phyloP scores from a whole-genome alignment of 345 rosid genomes.

The Eucalyptus tenuipes region DNA sequence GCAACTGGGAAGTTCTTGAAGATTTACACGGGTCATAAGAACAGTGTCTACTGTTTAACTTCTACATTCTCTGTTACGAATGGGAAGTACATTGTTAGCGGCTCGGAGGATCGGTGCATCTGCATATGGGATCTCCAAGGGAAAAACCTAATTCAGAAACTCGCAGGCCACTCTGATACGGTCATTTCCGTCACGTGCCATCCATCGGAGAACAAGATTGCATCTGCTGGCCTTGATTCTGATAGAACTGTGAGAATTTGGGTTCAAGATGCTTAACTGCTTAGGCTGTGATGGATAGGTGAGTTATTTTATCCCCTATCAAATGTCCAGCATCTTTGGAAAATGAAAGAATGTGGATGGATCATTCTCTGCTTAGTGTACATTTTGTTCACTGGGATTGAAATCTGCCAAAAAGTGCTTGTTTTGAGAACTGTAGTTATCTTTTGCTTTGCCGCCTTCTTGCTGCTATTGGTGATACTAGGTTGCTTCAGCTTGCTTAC shows the following conservation, averaged over 20 bases:
- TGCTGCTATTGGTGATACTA: background rate
- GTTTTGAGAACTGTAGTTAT: background rate
- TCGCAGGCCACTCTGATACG: constrained; percentile 77
- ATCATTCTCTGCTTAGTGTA: background rate
- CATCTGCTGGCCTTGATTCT: constrained; percentile 70
- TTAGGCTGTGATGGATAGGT: background rate
- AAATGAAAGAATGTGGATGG: background rate
- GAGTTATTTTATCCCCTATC: background rate
- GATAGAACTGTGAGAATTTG: constrained; percentile 79
- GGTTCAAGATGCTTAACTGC: constrained; percentile 42
- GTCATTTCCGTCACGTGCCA: constrained; percentile 86
- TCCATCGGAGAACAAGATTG: constrained; percentile 61
- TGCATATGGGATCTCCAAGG: constrained; percentile 94
- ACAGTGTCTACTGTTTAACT: constrained; percentile 64
- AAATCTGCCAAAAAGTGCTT: background rate
- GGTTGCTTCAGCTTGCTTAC: background rate
- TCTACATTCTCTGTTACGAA: constrained; percentile 94
- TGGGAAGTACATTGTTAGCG: constrained; percentile 91
- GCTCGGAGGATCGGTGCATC: constrained; percentile 84
- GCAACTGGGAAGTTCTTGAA: constrained; percentile 77
- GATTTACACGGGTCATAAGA: constrained; percentile 73
- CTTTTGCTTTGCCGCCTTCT: background rate
- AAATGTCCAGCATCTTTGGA: background rate
- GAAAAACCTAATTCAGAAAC: constrained; percentile 70
- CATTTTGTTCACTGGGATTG: background rate